A percentile compares a stretch with the other conserved stretches of the same genome.
phyloP scores from a whole-genome alignment of 345 rosid species.

The Lumnitzera littorea region DNA sequence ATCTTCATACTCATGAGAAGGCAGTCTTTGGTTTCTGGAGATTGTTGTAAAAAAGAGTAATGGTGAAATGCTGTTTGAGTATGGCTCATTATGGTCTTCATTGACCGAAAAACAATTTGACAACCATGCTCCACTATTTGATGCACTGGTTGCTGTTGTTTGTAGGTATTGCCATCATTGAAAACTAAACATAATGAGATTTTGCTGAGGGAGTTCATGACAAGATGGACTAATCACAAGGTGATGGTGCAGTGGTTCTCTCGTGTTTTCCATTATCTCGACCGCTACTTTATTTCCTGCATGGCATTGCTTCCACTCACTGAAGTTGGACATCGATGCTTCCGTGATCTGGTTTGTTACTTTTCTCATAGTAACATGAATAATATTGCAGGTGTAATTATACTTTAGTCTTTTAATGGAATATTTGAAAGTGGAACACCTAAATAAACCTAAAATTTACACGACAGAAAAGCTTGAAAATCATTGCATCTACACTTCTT shows the following conservation, averaged over 20 bases:
- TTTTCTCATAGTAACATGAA: background rate
- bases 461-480: too few relatives aligned
- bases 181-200: constrained; percentile 36
- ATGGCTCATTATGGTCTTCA: too few relatives aligned
- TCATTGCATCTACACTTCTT: background rate
- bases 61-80: too few relatives aligned
- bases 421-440: background rate
- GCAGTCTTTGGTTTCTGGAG: too few relatives aligned
- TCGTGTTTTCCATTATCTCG: constrained; percentile 44
- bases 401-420: background rate
- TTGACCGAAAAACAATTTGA: too few relatives aligned
- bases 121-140: too few relatives aligned
- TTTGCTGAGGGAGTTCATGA: constrained; percentile 45
- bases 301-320: constrained; percentile 28
- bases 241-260: constrained; percentile 51
- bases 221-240: constrained; percentile 44
- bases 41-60: too few relatives aligned
- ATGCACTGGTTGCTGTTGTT: background rate
- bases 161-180: constrained; percentile 40
- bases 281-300: constrained; percentile 36
- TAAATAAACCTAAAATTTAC: too few relatives aligned
- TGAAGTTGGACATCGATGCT: constrained; percentile 34
- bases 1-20: too few relatives aligned
- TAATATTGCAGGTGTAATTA: background rate
- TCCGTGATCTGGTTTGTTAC: constrained; percentile 18